Evolutionary conservation across 768 basidiomycete genomes (phyloP), one percentile per base, ranked within the genome.

Genomic region (Filobasidium wieringae): DNA sequence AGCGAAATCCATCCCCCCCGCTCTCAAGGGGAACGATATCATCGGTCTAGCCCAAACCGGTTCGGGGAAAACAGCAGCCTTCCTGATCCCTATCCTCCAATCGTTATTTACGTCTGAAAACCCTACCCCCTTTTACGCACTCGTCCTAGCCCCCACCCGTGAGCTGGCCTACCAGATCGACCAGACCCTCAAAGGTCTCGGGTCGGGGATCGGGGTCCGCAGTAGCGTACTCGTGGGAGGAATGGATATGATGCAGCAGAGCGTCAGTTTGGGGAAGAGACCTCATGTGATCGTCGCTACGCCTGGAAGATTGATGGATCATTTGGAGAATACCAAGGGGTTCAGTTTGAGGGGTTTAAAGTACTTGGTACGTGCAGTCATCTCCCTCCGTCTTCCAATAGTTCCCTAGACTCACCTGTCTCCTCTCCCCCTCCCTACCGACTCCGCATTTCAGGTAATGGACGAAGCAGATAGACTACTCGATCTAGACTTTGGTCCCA

Each of bases 41-140:
- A 97, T 99, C 58, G 95, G 95, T 19, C 86, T 99, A n/a, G 95
- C 95, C 31, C 84, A 88, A 64, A 99, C 95, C 9, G 95, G 95
- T 30, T 90, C 88, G 12, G 95, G 93, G 64, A 97, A 99, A 78
- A 97, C 95, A 0, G 93, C 91, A 15, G 92, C 95, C 22, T 97
- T 97, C 74, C 90, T 88, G 26, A 76, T 97, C 5, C 95, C 95
- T 1, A 93, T 99, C 58, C 76, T 99, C 33, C 95, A 99, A 74
- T 88, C 88, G 64, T 76, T 97, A 73, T 97, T 91, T 91, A 87
- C 91, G 50, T 47, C 43, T 3, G 70, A 73, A 43, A 87, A 92
- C 30, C 95, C 95, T 45, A 85, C 85, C 68, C 87, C 89, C 22
- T 80, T 93, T 37, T 99, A 91, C 71, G 90, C 90, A 14, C 86